A percentile compares a stretch with the other conserved stretches of the same genome.
Evolutionary conservation across 306 rosid genomes (phyloP).

Genomic region (Dryas octopetala): DNA sequence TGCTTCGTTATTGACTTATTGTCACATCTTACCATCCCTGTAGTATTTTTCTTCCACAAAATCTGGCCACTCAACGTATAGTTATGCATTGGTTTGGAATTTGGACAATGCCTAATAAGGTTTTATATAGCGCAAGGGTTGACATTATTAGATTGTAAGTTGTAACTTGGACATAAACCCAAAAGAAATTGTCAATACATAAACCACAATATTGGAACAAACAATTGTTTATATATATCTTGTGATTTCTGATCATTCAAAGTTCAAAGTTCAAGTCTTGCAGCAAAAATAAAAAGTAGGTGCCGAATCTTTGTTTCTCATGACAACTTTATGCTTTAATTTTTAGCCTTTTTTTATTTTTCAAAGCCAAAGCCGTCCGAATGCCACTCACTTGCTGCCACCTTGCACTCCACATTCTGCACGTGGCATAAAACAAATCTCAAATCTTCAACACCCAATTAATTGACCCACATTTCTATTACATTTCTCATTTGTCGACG

Average conservation of each 20-base stretch:
- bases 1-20: too few species aligned
- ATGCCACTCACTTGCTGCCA: constrained; percentile 8
- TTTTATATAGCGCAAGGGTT: too few species aligned
- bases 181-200: not conserved
- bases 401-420: constrained; percentile 2
- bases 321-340: constrained; percentile 4
- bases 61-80: too few species aligned
- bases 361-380: constrained; percentile 20
- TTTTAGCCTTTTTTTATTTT: not conserved
- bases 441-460: constrained; percentile 24
- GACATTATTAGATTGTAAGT: too few species aligned
- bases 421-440: constrained; percentile 28
- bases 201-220: not conserved
- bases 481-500: not conserved
- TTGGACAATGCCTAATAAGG: too few species aligned
- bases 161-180: too few species aligned
- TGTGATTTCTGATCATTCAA: not conserved
- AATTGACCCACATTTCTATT: constrained; percentile 19
- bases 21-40: too few species aligned
- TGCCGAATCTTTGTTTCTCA: constrained; percentile 16
- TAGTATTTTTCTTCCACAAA: too few species aligned
- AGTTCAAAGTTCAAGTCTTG: not conserved
- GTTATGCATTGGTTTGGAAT: too few species aligned
- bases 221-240: not conserved
- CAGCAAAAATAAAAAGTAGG: constrained; percentile 21